Conservation (phyloP, 2,329 filamentous ascomycete genomes). For the Dothistroma septosporum region DNA sequence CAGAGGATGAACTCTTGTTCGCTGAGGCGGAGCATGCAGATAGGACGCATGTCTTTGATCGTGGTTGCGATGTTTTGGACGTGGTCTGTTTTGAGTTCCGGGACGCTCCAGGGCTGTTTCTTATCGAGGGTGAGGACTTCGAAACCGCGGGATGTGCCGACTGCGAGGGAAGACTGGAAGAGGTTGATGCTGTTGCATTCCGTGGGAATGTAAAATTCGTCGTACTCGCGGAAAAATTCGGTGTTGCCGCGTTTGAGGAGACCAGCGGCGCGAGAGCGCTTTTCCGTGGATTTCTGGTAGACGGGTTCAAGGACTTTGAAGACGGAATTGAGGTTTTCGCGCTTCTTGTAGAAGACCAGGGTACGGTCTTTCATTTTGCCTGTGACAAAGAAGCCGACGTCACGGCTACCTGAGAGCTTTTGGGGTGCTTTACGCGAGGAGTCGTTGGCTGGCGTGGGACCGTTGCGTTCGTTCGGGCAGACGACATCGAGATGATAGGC, state of each 20-base stretch:
- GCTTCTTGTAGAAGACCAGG: conserved; percentile 94
- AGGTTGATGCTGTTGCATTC: conserved; percentile 95
- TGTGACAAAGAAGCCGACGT: conserved; percentile 94
- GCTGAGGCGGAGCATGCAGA: conserved; percentile 95
- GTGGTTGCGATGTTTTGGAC: conserved; percentile 81
- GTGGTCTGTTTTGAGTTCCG: conserved; percentile 72
- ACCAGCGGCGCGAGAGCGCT: conserved; percentile 61
- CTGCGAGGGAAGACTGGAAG: conserved; percentile 90
- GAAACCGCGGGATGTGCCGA: conserved; percentile 85
- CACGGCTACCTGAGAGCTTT: conserved; percentile 77
- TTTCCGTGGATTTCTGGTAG: conserved; percentile 85
- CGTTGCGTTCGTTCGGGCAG: conserved; percentile 51
- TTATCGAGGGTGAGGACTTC: conserved; percentile 96
- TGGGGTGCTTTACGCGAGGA: conserved; percentile 82
- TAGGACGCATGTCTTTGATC: conserved; percentile 74
- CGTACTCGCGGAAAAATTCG: conserved; percentile 95
- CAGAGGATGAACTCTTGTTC: conserved; percentile 84
- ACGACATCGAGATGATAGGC: conserved; percentile 91
- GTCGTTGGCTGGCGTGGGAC: conserved; percentile 50
- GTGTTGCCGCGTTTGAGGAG: conserved; percentile 69
- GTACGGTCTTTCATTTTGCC: conserved; percentile 96
- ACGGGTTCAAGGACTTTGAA: conserved; percentile 96
- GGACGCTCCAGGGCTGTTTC: conserved; percentile 91
- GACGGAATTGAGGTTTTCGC: conserved; percentile 78
- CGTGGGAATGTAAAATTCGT: conserved; percentile 96